Conservation (phyloP, 2,329 filamentous ascomycete species). For the Remersonia thermophila region DNA sequence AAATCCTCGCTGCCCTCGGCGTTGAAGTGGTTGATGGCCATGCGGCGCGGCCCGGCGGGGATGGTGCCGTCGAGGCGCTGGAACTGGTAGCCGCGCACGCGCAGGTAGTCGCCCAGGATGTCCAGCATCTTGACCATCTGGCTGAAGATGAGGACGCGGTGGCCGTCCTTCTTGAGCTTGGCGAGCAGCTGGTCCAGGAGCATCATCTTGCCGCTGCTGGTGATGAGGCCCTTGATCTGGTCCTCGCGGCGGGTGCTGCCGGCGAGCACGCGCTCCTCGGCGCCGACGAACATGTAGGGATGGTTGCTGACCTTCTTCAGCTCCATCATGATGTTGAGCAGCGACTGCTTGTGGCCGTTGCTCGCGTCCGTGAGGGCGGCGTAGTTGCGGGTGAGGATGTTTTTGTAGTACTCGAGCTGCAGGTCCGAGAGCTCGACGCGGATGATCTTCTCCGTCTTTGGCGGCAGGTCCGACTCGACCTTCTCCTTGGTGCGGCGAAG, state of each 20-base stretch:
- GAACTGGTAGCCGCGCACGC: slow-evolving; percentile 85
- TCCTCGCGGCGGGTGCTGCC: slow-evolving; percentile 77
- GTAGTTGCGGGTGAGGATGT: slow-evolving; percentile 94
- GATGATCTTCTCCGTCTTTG: slow-evolving; percentile 98
- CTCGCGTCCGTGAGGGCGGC: slow-evolving; percentile 82
- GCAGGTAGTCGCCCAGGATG: slow-evolving; percentile 87
- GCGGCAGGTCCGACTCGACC: slow-evolving; percentile 89
- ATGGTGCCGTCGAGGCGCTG: slow-evolving; percentile 94
- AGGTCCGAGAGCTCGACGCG: slow-evolving; percentile 93
- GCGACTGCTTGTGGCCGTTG: slow-evolving; percentile 82
- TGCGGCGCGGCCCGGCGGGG: slow-evolving; percentile 70
- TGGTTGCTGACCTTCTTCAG: slow-evolving; percentile 98
- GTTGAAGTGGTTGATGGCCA: slow-evolving; percentile 98
- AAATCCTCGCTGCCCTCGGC: slow-evolving; percentile 94
- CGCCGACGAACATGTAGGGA: slow-evolving; percentile 92
- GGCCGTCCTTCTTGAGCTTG: slow-evolving; percentile 85
- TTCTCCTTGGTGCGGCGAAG: slow-evolving; percentile 93
- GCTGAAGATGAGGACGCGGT: slow-evolving; percentile 95
- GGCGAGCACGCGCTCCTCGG: slow-evolving; percentile 76
- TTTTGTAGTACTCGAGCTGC: slow-evolving; percentile 97
- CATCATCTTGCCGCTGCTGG: slow-evolving; percentile 99
- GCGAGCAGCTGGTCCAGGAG: slow-evolving; percentile 86
- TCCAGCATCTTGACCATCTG: slow-evolving; percentile 99
- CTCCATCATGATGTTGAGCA: slow-evolving; percentile 99
- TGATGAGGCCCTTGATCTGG: slow-evolving; percentile 81